A percentile compares a stretch with the other conserved stretches of the same genome.
Conservation (phyloP, 2,329 filamentous ascomycete species). For the Escovopsis sp. region DNA sequence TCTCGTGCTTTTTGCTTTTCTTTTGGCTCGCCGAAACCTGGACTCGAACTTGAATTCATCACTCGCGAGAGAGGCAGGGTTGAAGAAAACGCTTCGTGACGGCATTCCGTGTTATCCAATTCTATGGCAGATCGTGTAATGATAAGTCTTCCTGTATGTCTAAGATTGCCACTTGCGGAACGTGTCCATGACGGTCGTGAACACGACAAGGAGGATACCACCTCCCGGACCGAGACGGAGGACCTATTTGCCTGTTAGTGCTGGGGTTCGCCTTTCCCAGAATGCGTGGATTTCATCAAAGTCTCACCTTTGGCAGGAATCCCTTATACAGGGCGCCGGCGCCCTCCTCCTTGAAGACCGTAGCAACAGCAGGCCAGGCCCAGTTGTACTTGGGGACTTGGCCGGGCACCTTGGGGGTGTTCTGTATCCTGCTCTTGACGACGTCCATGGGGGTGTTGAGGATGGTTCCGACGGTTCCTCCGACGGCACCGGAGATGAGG, state of each 20-base stretch:
- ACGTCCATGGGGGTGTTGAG: slow-evolving; percentile 95
- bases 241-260: slow-evolving; percentile 15
- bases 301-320: slow-evolving; percentile 84
- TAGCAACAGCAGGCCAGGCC: slow-evolving; percentile 78
- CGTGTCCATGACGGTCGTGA: slow-evolving; percentile 83
- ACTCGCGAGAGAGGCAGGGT: too few species aligned
- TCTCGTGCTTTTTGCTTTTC: too few species aligned
- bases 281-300: background rate
- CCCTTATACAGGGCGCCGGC: slow-evolving; percentile 92
- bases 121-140: too few species aligned
- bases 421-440: slow-evolving; percentile 96
- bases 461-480: slow-evolving; percentile 78
- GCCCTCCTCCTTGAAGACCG: slow-evolving; percentile 86
- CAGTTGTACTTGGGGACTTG: slow-evolving; percentile 92
- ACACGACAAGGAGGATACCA: slow-evolving; percentile 67
- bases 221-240: slow-evolving; percentile 39
- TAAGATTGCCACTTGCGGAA: slow-evolving; percentile 48
- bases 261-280: background rate
- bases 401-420: slow-evolving; percentile 72
- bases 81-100: too few species aligned
- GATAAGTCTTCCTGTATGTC: background rate
- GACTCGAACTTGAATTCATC: too few species aligned
- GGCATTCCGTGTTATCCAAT: background rate
- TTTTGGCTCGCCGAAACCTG: too few species aligned
- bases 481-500: slow-evolving; percentile 69